Conservation (phyloP, 1,139 yeast genomes). For the Geotrichum bryndzae region DNA sequence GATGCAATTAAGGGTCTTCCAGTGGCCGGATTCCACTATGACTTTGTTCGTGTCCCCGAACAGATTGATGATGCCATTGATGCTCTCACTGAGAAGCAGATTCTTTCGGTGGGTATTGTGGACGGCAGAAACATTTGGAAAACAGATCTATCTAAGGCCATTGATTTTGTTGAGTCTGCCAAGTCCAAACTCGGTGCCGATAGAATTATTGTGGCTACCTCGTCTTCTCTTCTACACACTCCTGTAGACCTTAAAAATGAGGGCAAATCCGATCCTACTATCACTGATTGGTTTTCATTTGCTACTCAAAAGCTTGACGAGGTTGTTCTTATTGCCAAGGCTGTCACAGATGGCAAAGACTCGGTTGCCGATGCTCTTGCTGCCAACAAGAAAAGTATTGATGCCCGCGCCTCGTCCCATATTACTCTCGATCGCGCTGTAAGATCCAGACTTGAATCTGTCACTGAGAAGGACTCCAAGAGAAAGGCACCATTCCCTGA, state of each 20-base stretch:
- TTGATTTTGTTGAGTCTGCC: slow-evolving; percentile 75
- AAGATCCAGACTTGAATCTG: slow-evolving; percentile 76
- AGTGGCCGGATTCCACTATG: slow-evolving; percentile 94
- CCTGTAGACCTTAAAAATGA: slow-evolving; percentile 94
- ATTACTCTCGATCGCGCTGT: slow-evolving; percentile 90
- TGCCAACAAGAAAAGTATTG: slow-evolving; percentile 81
- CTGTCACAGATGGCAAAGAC: slow-evolving; percentile 57
- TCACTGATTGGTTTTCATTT: slow-evolving; percentile 97
- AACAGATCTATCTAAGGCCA: slow-evolving; percentile 84
- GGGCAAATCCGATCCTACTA: slow-evolving; percentile 79
- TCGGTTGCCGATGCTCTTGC: slow-evolving; percentile 50
- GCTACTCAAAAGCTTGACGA: slow-evolving; percentile 94
- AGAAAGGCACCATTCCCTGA: slow-evolving; percentile 82
- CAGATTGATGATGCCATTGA: slow-evolving; percentile 81
- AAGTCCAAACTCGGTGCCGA: slow-evolving; percentile 79
- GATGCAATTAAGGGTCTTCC: slow-evolving; percentile 82
- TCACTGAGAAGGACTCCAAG: slow-evolving; percentile 61
- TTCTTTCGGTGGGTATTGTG: slow-evolving; percentile 91
- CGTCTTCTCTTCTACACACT: slow-evolving; percentile 95
- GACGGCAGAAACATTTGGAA: slow-evolving; percentile 99
- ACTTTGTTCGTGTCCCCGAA: slow-evolving; percentile 93
- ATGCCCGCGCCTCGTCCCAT: slow-evolving; percentile 79
- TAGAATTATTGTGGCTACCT: slow-evolving; percentile 86
- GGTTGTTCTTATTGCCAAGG: slow-evolving; percentile 87
- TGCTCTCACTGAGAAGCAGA: slow-evolving; percentile 61